phyloP scores from a whole-genome alignment of 352 stramenopile genomes.

The Halophytophthora polymorphica region DNA sequence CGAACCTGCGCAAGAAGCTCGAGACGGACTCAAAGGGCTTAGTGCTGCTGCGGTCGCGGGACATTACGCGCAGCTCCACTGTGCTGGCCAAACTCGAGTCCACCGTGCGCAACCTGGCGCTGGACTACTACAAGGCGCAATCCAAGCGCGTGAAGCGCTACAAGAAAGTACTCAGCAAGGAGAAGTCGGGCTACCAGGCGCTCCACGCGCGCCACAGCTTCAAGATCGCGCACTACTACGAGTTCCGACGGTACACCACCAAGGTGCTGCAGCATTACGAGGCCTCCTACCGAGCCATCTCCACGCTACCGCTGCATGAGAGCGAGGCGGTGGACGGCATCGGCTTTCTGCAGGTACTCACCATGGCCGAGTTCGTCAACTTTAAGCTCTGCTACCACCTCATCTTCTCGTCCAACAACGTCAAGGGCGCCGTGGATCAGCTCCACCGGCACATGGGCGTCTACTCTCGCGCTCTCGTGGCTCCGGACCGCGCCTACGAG shows the following conservation, averaged over 20 bases:
- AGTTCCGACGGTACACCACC: slow-evolving; percentile 83
- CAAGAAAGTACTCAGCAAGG: slow-evolving; percentile 78
- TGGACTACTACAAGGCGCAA: slow-evolving; percentile 89
- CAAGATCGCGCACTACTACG: slow-evolving; percentile 89
- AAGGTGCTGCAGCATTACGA: slow-evolving; percentile 88
- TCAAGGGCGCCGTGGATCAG: slow-evolving; percentile 83
- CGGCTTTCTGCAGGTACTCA: slow-evolving; percentile 69
- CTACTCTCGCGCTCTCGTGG: slow-evolving; percentile 50
- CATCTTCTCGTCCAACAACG: slow-evolving; percentile 82
- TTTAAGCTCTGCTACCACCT: slow-evolving; percentile 89
- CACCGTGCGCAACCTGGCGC: slow-evolving; percentile 63
- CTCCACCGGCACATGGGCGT: slow-evolving; percentile 77
- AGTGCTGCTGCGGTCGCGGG: slow-evolving; percentile 58
- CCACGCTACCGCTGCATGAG: slow-evolving; percentile 54
- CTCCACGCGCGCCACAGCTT: slow-evolving; percentile 79
- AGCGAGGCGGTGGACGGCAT: slow-evolving; percentile 35
- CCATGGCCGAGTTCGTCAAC: slow-evolving; percentile 84
- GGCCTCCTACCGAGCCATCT: slow-evolving; percentile 64
- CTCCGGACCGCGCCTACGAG: slow-evolving; percentile 62
- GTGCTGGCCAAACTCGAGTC: slow-evolving; percentile 75
- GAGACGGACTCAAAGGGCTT: slow-evolving; percentile 77
- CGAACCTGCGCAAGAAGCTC: slow-evolving; percentile 58
- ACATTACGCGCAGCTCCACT: slow-evolving; percentile 55
- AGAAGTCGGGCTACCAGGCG: slow-evolving; percentile 33
- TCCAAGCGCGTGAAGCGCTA: slow-evolving; percentile 87